Base-by-base conservation (phyloP, 805 yeast genomes). In the Kregervanrija pseudodelftensis region DNA sequence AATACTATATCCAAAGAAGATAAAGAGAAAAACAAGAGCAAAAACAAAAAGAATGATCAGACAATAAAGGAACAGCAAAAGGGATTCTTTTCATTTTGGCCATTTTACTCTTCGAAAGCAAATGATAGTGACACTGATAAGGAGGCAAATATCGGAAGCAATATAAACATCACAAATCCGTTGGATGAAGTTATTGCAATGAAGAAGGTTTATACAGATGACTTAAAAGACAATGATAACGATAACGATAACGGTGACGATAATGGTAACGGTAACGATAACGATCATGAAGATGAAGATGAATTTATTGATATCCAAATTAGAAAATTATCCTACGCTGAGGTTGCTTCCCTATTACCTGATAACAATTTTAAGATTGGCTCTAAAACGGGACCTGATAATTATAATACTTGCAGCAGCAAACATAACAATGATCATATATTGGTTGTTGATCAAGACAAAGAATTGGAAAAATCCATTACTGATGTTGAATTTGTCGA, bases 261-360 rank as follows among this genome's bases (percentile, higher is more conserved):
- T 8, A 15, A 41, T 30, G 45, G 37, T 33, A 28, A 43, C 32
- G 50, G 44, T 11, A 41, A 41, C 28, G 45, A 40, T 33, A 28
- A 44, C 30, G 51, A 45, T 11, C 41, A 41, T 37, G 52, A 40
- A 12, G 65, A 59, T 10, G 70, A 63, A 42, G 65, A 60, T 12
- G 78, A 69, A 42, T 75, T 71, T 51, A 66, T 76, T 17, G 69
- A 66, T 42, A 69, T 76, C 43, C 67, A 68, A 40, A 57, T 73
- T 36, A 69, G 77, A 43, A 66, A 69, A 44, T 57, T 74, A 53
- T 72, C 79, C 8, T 76, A 76, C 54, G 79, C 79, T 11, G 81
- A 76, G 60, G 78, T 70, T 17, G 77, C 77, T 11, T 58, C 70
- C 1, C 54, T 67, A 42, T 44, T 59, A 44, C 43, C 39, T 35